These are phyloP conservation scores for Mycena citricolor DNA, from an alignment of 1,284 basidiomycete species.

Conservation along the genomic window DNA sequence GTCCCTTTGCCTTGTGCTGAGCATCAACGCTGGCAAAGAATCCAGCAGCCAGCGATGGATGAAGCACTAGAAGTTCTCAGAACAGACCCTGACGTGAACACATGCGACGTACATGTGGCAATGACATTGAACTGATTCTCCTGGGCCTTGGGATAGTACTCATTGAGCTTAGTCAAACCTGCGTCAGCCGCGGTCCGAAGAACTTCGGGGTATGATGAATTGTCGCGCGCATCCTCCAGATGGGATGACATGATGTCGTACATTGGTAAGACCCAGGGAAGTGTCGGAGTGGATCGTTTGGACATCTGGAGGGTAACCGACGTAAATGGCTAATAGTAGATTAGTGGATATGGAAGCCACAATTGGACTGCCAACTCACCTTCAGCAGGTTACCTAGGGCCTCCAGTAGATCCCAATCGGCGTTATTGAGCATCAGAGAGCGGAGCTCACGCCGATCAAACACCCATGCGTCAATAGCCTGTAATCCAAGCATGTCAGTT, in stretches of 20 bases:
- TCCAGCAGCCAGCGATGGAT: slow-evolving; percentile 6
- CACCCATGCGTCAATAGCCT: slow-evolving; percentile 14
- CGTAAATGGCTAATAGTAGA: background rate
- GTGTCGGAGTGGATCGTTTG: background rate
- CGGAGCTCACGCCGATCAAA: slow-evolving; percentile 4
- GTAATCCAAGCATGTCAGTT: background rate
- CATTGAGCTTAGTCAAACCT: slow-evolving; percentile 4
- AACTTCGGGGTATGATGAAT: background rate
- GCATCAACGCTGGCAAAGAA: slow-evolving; percentile 6
- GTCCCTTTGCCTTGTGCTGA: background rate
- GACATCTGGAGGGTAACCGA: slow-evolving; percentile 3
- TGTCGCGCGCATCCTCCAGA: background rate
- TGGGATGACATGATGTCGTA: background rate
- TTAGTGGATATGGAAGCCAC: background rate
- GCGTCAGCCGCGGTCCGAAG: slow-evolving; percentile 3
- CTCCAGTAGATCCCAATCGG: slow-evolving; percentile 8
- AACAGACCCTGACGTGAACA: background rate
- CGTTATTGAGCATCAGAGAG: background rate
- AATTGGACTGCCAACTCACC: slow-evolving; percentile 1
- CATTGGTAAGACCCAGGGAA: slow-evolving; percentile 3
- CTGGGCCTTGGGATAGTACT: slow-evolving; percentile 6
- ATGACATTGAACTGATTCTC: slow-evolving; percentile 9
- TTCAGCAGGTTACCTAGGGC: slow-evolving; percentile 2
- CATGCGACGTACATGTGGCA: slow-evolving; percentile 6
- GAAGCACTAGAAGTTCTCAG: slow-evolving; percentile 10